Conservation (phyloP, 768 basidiomycete species). For the Roridomyces roridus region DNA sequence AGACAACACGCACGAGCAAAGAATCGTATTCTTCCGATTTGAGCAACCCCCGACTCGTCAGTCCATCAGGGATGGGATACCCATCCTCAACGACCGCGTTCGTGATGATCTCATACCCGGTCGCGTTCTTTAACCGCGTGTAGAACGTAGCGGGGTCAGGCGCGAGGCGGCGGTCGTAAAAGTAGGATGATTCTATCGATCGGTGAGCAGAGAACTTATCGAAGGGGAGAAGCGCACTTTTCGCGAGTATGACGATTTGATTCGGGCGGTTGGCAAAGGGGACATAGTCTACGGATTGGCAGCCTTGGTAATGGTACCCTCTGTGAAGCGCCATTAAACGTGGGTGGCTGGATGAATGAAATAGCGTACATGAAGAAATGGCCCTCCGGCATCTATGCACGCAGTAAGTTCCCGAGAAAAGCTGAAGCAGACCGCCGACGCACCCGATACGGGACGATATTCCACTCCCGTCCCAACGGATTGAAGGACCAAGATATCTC, state of each 20-base stretch:
- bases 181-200: constrained; percentile 13
- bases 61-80: constrained; percentile 11
- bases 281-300: constrained; percentile 6
- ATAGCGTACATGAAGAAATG: constrained; percentile 18
- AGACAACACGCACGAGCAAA: constrained; percentile 7
- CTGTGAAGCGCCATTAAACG: too few species aligned
- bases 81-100: constrained; percentile 11
- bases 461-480: constrained; percentile 21
- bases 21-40: constrained; percentile 1
- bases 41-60: neutral
- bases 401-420: too few species aligned
- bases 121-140: constrained; percentile 4
- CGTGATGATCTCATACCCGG: constrained; percentile 2
- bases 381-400: constrained; percentile 18
- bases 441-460: constrained; percentile 19
- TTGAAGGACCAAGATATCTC: constrained; percentile 20
- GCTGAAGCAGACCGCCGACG: too few species aligned
- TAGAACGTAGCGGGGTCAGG: neutral
- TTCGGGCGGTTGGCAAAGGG: constrained; percentile 13
- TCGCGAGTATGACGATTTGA: constrained; percentile 20
- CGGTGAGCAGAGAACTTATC: neutral
- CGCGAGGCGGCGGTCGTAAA: neutral
- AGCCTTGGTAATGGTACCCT: constrained; percentile 16
- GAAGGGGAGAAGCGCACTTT: constrained; percentile 7
- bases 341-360: neutral